Percentiles rank a stretch among this genome's conserved stretches.
Conservation (phyloP, 2,329 filamentous ascomycete genomes). For the Aspergillus fischeri region DNA sequence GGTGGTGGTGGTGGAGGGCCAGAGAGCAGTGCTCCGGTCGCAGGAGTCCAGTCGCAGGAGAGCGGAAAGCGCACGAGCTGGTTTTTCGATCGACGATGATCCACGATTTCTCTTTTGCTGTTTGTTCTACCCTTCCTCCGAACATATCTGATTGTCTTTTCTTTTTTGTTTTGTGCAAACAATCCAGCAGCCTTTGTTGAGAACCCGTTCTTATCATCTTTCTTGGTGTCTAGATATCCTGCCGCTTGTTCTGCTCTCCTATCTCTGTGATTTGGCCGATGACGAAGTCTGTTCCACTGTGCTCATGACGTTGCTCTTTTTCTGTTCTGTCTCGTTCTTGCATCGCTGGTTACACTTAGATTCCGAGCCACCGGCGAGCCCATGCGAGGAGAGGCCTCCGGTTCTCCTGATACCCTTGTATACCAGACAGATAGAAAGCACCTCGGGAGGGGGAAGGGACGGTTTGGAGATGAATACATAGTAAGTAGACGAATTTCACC, state of each 20-base stretch:
- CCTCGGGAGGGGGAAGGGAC: neutral
- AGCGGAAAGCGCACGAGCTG: conserved; percentile 61
- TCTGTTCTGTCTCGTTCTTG: neutral
- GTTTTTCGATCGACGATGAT: conserved; percentile 47
- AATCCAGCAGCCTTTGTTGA: neutral
- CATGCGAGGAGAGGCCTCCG: neutral
- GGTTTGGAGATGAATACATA: neutral
- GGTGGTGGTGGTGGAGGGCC: conserved; percentile 41
- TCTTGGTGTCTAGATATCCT: conserved; percentile 2
- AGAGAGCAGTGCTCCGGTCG: conserved; percentile 33
- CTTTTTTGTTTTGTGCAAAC: neutral
- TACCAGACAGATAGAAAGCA: neutral
- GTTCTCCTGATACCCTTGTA: neutral
- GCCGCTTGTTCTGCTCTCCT: neutral
- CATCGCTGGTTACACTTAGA: neutral
- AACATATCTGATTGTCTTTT: conserved; percentile 15
- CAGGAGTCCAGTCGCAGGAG: conserved; percentile 63
- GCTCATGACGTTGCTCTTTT: neutral
- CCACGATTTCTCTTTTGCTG: conserved; percentile 25
- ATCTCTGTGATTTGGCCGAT: conserved; percentile 1
- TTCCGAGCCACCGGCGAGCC: neutral
- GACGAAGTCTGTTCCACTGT: neutral
- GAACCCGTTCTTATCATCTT: neutral
- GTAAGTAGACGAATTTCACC: neutral
- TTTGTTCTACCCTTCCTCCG: conserved; percentile 21